A percentile compares a stretch with the other conserved stretches of the same genome.
Conservation (phyloP, 129 eudicot species). For the Artemisia argyi region DNA sequence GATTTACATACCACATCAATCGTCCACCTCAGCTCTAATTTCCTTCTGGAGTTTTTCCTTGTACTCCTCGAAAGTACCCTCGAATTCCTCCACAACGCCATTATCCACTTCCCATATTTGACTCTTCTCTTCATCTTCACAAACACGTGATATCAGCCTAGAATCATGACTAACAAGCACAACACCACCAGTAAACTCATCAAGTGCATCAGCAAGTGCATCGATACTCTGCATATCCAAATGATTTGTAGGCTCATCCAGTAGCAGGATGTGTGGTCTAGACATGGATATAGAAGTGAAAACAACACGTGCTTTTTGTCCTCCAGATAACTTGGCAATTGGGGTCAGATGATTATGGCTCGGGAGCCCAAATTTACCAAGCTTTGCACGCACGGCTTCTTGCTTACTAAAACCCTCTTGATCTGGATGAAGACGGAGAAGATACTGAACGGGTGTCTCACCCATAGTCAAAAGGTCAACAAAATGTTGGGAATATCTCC, state of each 20-base stretch:
- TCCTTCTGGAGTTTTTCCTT: conserved; percentile 13
- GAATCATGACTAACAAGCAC: conserved; percentile 23
- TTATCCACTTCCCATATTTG: conserved; percentile 15
- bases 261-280: conserved; percentile 2
- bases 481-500: conserved; percentile 15
- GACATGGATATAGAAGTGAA: conserved; percentile 20
- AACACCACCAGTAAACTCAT: conserved; percentile 21
- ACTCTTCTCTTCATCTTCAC: conserved; percentile 15
- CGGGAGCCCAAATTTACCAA: conserved; percentile 22
- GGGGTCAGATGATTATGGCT: conserved; percentile 21
- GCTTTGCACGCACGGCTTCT: conserved; percentile 19
- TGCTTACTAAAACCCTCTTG: conserved; percentile 21
- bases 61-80: conserved; percentile 9
- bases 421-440: conserved; percentile 19
- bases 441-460: conserved; percentile 13
- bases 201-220: conserved; percentile 17
- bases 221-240: conserved; percentile 24
- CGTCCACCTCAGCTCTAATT: conserved; percentile 20
- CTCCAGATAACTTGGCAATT: conserved; percentile 17
- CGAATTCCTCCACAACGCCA: neutral
- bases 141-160: conserved; percentile 11
- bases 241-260: conserved; percentile 22
- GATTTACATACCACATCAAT: conserved; percentile 5
- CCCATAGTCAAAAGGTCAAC: conserved; percentile 21
- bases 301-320: conserved; percentile 23